Evolutionary conservation across 345 rosid genomes (phyloP), one percentile per base, ranked within the genome.

Genomic region (Raphanus raphanistrum): DNA sequence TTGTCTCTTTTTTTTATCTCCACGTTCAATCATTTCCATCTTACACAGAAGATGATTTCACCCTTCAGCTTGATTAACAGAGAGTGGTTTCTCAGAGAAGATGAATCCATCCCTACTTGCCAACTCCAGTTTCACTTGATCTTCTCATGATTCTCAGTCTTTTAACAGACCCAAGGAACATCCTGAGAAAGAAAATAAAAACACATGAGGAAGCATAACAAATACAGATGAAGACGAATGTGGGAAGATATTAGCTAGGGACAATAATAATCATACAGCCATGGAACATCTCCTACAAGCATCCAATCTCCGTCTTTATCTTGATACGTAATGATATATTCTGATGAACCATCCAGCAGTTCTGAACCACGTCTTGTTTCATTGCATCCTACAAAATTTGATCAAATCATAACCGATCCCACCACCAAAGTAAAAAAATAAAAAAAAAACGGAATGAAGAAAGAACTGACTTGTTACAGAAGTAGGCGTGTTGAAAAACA

Each of bases 231-330:
- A 21, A 21, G 21, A 21, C 21, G 21, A 21, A 21, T 21, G 21
- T 21, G 21, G 21, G 21, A 21, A 21, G 29, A 28, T 28, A 28
- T 28, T 28, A 28, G 29, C 2, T 5, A 43, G 26, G 58, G 4
- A 7, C 1, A 27, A 36, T 8, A 10, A 31, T 57, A 52, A 79
- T 10, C 87, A 17, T 88, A 92, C 98, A 82, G 84, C 98, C 98
- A 94, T 41, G 98, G 98, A 75, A 92, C 97, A 84, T 90, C 98
- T 72, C 98, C 98, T 58, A 89, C 92, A 54, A 94, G 97, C 97
- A 94, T 92, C 97, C 97, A 94, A 81, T 94, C 98, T 59, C 96
- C 98, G 0, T 94, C 98, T 83, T 87, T 92, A 80, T 94, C 98
- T 85, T 94, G 90, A 63, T 89, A 94, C 50, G 97, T 86, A 36